Base-by-base conservation (phyloP, 1,284 basidiomycete species). In the Rhodotorula glutinis region DNA sequence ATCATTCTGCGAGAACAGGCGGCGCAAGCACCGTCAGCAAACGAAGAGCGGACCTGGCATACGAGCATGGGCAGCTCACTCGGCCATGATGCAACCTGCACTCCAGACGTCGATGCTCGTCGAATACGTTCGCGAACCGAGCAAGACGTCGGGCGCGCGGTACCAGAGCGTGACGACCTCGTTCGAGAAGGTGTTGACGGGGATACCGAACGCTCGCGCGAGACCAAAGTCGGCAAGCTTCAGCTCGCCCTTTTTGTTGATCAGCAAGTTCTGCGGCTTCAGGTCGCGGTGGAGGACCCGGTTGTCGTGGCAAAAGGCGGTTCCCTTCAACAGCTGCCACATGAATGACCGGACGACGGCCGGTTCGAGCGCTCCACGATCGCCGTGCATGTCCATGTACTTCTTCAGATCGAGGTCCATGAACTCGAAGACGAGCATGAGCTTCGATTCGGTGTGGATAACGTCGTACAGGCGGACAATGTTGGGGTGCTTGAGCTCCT, bases 21-120 rank as follows among this genome's bases (percentile, higher is more conserved):
- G 25, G 23, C n/a, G n/a, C n/a, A n/a, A n/a, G n/a, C n/a, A n/a
- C n/a, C n/a, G n/a, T n/a, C n/a, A n/a, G n/a, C n/a, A n/a, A n/a
- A n/a, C n/a, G n/a, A n/a, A n/a, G n/a, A n/a, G n/a, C n/a, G n/a
- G n/a, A n/a, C n/a, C n/a, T n/a, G n/a, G n/a, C n/a, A n/a, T n/a
- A n/a, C n/a, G 78, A 66, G 77, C 79, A 43, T 9, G 8, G 7
- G 21, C 17, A 2, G 51, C 58, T 30, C 91, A 95, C 81, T 97
- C 93, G 23, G 95, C 95, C 79, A 98, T 96, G 77, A 99, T 99
- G 78, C 96, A 98, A 11, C 96, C 96, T 65, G 94, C 96, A 10
- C 91, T 95, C 96, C 96, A 99, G 70, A 98, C 92, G 80, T 99
- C 96, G 77, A 99, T 98, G 27, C 91, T 95, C 4, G 96, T 98